These are phyloP conservation scores for Hypsizygus ulmarius DNA, from an alignment of 1,284 basidiomycete genomes.

Conservation along the genomic window DNA sequence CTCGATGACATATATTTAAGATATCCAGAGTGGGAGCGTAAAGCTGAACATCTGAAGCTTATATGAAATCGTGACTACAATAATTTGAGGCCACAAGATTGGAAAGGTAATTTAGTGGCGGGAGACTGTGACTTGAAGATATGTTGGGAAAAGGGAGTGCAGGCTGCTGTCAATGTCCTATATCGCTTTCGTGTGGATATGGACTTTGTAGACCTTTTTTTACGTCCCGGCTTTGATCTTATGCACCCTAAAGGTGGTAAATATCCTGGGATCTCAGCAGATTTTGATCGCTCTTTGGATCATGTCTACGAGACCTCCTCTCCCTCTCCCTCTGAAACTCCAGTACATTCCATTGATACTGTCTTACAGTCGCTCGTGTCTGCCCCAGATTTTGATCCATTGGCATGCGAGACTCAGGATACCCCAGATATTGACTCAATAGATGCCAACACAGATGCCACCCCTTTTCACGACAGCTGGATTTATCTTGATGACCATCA, in stretches of 20 bases:
- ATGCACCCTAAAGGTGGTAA: constrained; percentile 4
- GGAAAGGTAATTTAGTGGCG: neutral
- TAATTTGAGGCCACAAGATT: constrained; percentile 14
- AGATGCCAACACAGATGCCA: neutral
- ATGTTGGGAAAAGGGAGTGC: constrained; percentile 3
- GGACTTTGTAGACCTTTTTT: neutral
- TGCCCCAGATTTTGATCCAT: neutral
- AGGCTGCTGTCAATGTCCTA: neutral
- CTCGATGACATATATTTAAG: constrained; percentile 26
- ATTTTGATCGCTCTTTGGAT: constrained; percentile 1
- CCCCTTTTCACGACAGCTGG: neutral
- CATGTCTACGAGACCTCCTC: neutral
- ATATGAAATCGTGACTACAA: constrained; percentile 17
- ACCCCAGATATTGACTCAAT: neutral
- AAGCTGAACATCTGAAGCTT: constrained; percentile 16
- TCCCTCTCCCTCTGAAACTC: neutral
- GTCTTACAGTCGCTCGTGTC: neutral
- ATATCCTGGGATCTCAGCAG: constrained; percentile 6
- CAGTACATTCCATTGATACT: neutral
- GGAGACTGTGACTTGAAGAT: neutral
- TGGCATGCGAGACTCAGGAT: neutral
- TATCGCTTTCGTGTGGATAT: neutral
- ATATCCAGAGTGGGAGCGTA: constrained; percentile 17
- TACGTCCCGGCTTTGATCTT: neutral
- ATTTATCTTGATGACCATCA: neutral